These are phyloP conservation scores for Penicillium sp. DNA, from an alignment of 2,329 filamentous ascomycete species.

Conservation along the genomic window DNA sequence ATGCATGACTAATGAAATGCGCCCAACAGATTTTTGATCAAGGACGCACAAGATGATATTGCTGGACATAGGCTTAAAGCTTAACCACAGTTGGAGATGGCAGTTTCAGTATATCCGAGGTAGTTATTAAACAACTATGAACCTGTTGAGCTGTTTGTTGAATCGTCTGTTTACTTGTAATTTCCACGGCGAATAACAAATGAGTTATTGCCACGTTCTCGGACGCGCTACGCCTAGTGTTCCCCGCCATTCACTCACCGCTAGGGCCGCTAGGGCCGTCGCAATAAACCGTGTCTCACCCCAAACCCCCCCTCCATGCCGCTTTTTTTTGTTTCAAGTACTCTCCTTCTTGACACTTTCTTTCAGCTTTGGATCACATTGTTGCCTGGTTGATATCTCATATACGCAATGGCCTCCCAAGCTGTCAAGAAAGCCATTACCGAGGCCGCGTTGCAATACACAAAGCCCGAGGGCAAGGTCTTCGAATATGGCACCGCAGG, in stretches of 20 bases:
- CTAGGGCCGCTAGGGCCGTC: constrained; percentile 28
- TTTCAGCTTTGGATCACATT: neutral
- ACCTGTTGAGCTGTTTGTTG: no score
- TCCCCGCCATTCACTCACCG: constrained; percentile 26
- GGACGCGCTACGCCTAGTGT: neutral
- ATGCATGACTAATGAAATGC: constrained; percentile 12
- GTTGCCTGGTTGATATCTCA: neutral
- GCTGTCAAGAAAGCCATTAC: constrained; percentile 48
- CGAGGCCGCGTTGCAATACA: constrained; percentile 51
- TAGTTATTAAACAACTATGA: no score
- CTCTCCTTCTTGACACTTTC: constrained; percentile 2
- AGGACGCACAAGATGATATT: constrained; percentile 81
- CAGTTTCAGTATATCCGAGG: no score
- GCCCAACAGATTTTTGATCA: constrained; percentile 73
- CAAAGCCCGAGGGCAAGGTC: constrained; percentile 51
- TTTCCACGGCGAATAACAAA: constrained; percentile 14
- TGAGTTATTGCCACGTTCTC: constrained; percentile 17
- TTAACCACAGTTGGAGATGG: constrained; percentile 30
- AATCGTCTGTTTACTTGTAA: neutral
- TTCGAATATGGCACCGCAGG: constrained; percentile 65
- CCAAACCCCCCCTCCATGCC: constrained; percentile 23
- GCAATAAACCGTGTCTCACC: constrained; percentile 29
- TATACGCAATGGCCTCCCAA: constrained; percentile 43
- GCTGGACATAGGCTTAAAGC: constrained; percentile 72
- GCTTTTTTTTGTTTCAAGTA: constrained; percentile 21